A percentile compares a stretch with the other conserved stretches of the same genome.
Conservation (phyloP, 306 rosid genomes). For the Fagus crenata region DNA sequence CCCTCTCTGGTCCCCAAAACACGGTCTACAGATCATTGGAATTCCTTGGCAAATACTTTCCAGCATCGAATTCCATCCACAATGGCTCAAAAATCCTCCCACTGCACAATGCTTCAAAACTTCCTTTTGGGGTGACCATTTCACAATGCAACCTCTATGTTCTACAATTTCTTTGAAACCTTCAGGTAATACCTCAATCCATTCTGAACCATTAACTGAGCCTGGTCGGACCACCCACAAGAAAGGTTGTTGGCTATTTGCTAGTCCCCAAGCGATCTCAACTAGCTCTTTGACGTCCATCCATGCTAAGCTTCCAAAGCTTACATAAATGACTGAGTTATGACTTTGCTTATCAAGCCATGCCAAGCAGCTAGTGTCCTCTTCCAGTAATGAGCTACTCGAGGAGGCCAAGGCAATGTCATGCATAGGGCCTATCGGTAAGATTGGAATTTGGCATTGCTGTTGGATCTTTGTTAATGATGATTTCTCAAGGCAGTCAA, state of each 20-base stretch:
- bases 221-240: constrained; percentile 42
- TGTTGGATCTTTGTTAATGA: constrained; percentile 31
- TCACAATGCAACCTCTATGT: constrained; percentile 38
- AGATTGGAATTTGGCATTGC: constrained; percentile 23
- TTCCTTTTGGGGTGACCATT: constrained; percentile 48
- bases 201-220: constrained; percentile 14
- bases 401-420: constrained; percentile 17
- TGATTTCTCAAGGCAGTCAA: constrained; percentile 31
- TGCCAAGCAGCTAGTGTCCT: constrained; percentile 26
- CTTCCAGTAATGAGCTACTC: constrained; percentile 21
- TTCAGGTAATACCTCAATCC: constrained; percentile 24
- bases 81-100: constrained; percentile 54
- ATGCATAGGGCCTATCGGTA: constrained; percentile 53
- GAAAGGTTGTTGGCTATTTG: constrained; percentile 44
- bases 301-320: constrained; percentile 57
- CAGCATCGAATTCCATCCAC: constrained; percentile 50
- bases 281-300: constrained; percentile 40
- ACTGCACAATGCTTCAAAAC: constrained; percentile 42
- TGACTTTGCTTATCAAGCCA: constrained; percentile 31
- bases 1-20: constrained; percentile 40
- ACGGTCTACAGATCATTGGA: constrained; percentile 33
- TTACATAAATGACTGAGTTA: constrained; percentile 28
- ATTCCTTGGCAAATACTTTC: constrained; percentile 48
- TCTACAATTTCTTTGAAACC: constrained; percentile 11
- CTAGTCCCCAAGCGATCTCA: constrained; percentile 54